Base-by-base conservation (phyloP, 768 basidiomycete genomes). In the Dentipellis sp. region DNA sequence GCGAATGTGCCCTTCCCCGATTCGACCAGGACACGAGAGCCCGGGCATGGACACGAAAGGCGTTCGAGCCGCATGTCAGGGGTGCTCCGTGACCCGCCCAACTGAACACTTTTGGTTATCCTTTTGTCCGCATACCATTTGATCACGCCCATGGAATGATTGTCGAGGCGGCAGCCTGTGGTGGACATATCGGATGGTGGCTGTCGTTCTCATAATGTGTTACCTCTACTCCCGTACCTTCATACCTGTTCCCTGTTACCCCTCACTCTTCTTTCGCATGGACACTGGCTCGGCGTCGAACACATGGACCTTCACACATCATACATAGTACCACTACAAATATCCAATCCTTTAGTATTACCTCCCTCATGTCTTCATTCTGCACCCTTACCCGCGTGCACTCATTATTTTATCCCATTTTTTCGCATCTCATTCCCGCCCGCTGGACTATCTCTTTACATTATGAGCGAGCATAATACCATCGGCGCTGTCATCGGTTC, bases 1-100 rank as follows among this genome's bases (percentile, higher is more conserved):
- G 67, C 72, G 10, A 73, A 70, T 16, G 80, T 86, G 50, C 84
- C 84, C 19, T 86, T 86, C 68, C 84, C 84, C 35, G 74, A 75
- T 56, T 66, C 72, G 48, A 68, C 66, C 22, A 49, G 48, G 29
- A 7, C 22, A 16, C 40, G 40, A 4, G 40, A 42, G 14, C 14
- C 40, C 14, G 40, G 40, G 54, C 67, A 62, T 37, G 62, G 62
- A 34, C 64, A 63, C 40, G 64, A 63, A 38, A 57, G 66, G 22
- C 68, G 72, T 16, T 62, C 58, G 22, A 67, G 68, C 59, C 67
- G 70, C 55, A 52, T 64, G 54, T 64, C 73, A 57, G 64, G 64
- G 23, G 19, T 66, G 22, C 67, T 64, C n/a, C 73, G 76, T 19
- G 74, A 75, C 59, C 74, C 75, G 35, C 70, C 72, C 12, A 76